Evolutionary conservation across 768 basidiomycete genomes (phyloP).

Genomic region (Clavaria fumosa): DNA sequence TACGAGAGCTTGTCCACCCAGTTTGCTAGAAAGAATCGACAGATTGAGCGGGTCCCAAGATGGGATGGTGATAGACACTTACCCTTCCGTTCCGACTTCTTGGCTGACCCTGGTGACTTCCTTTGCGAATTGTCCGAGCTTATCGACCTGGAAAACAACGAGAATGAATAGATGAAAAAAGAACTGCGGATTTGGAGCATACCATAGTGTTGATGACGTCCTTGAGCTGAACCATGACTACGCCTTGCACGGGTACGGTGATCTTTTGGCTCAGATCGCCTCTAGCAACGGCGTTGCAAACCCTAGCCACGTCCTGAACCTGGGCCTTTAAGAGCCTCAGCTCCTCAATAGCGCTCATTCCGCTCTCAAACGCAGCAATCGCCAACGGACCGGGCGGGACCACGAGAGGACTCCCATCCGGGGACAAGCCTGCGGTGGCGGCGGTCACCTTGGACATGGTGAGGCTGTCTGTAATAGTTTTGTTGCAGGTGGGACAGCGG

Average conservation of each 20-base stretch:
- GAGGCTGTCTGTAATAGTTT: conserved; percentile 24
- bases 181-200: conserved; percentile 3
- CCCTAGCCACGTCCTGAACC: conserved; percentile 56
- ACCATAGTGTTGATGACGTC: conserved; percentile 53
- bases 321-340: conserved; percentile 48
- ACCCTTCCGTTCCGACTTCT: conserved; percentile 76
- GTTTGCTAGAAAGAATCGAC: too few relatives aligned
- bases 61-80: conserved; percentile 9
- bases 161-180: not conserved
- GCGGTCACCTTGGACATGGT: conserved; percentile 16
- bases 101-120: conserved; percentile 79
- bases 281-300: conserved; percentile 55
- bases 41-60: too few relatives aligned
- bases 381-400: conserved; percentile 39
- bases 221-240: conserved; percentile 58
- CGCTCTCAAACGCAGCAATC: conserved; percentile 39
- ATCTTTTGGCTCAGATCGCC: conserved; percentile 60
- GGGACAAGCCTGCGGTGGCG: conserved; percentile 5
- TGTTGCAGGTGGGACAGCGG: conserved; percentile 34
- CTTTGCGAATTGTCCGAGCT: conserved; percentile 75
- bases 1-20: conserved; percentile 78
- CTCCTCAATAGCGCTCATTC: conserved; percentile 55
- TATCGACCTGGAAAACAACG: conserved; percentile 21
- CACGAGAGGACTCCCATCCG: conserved; percentile 16
- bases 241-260: conserved; percentile 51